Conservation (phyloP, 129 eudicot genomes). For the Artemisia annua region DNA sequence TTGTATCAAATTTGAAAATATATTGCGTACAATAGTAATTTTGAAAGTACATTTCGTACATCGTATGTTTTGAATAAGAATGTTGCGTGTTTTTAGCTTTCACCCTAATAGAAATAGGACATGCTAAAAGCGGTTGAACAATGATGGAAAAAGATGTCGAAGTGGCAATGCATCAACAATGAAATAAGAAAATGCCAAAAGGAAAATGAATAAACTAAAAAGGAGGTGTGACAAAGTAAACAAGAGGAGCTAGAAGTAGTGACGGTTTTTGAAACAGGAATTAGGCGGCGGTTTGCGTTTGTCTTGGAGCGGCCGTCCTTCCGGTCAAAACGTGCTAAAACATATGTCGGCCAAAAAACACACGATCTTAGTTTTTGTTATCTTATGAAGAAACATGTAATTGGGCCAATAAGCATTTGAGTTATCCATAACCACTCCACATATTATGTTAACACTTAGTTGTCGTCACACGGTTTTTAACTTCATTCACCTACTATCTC, state of each 20-base stretch:
- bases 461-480: constrained; percentile 31
- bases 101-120: too few species aligned
- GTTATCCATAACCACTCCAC: constrained; percentile 23
- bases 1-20: too few species aligned
- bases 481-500: constrained; percentile 15
- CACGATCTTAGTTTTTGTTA: constrained; percentile 25
- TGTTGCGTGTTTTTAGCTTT: too few species aligned
- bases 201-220: background rate
- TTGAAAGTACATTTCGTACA: too few species aligned
- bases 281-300: constrained; percentile 31
- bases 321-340: constrained; percentile 39
- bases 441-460: constrained; percentile 17
- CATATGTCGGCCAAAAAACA: constrained; percentile 30
- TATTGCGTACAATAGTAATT: too few species aligned
- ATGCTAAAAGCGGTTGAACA: too few species aligned
- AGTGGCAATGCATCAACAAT: background rate
- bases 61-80: too few species aligned
- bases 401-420: constrained; percentile 31
- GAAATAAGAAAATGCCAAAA: background rate
- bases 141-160: too few species aligned
- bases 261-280: constrained; percentile 17
- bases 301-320: constrained; percentile 30
- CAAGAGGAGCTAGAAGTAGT: constrained; percentile 1
- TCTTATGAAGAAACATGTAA: constrained; percentile 25
- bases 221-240: constrained; percentile 3